Base-by-base conservation (phyloP, 2,329 filamentous ascomycete genomes). In the Ceratocystis destructans region DNA sequence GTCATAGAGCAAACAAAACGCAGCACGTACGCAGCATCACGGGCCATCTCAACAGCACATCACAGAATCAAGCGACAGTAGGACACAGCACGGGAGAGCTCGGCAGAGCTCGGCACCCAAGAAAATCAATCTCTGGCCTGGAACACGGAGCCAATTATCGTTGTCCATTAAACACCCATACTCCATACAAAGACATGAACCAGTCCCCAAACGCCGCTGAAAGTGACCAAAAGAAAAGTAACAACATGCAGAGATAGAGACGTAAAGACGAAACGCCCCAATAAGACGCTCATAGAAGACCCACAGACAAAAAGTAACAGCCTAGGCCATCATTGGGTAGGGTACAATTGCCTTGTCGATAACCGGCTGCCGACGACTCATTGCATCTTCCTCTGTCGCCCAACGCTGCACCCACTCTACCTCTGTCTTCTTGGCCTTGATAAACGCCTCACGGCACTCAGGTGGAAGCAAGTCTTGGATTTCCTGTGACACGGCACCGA, bases 401-500 rank as follows among this genome's bases (percentile, higher is more conserved):
- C 91, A 96, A 69, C 80, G 82, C 41, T 76, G 78, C 74, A 89
- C 89, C 89, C 91, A 97, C 65, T 81, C 76, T 68, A 76, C 74
- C 74, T 96, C 89, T 65, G 81, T 79, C 10, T 77, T 76, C 64
- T 85, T 78, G 2, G 89, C 87, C 64, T 82, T 78, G 63, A 90
- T 79, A 69, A 96, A 91, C 0, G 89, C 87, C 46, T 79, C 77
- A 46, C 87, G 83, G 74, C 90, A 94, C 69, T 89, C 85, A 1
- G 81, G 75, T 1, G 87, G 87, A 67, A 92, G 78, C 67, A 87
- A 79, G 37, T 83, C 81, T 67, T 83, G 78, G 69, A 90, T 79
- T 8, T 90, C 87, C 62, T 85, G 80, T 1, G 85, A 75, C 5
- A 91, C 79, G 53, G 82, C 79, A n/a, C 79, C 77, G 7, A 92